Base-by-base conservation (phyloP, 345 rosid species). In the Eucalyptus tenuipes region DNA sequence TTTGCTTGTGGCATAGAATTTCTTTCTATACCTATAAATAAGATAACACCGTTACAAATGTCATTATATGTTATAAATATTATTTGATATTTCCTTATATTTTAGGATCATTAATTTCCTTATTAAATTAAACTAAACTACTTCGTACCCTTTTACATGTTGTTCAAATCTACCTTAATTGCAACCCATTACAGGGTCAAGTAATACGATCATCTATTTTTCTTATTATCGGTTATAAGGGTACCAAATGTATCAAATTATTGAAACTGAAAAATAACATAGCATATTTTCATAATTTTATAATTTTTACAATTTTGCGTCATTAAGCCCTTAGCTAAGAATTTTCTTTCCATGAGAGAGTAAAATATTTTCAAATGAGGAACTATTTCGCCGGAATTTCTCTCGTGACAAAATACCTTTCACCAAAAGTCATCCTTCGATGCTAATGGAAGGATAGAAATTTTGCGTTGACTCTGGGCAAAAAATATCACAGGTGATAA, bases 401-500 rank as follows among this genome's bases (percentile, higher is more conserved):
- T 24, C 3, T 24, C 5, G 1, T 22, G 29, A 24, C 3, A 3
- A 55, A 55, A 55, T 55, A 11, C 13, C 29, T 10, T 24, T 55
- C 29, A 24, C 61, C 29, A 24, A 53, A 53, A 53, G 27, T 53
- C 25, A 22, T 53, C 0, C 59, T 53, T 53, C 5, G 1, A 22
- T 22, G 24, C 25, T 22, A 22, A 55, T 55, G 24, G 61, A 55
- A 10, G 29, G 61, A 55, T 24, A 55, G 13, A 55, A 24, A 55
- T 24, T 24, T 55, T 24, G 3, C 0, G 1, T 24, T 24, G 13
- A 55, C 61, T 55, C 29, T 1, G 0, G 5, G 24, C 29, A 24
- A 24, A 22, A 55, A 55, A 10, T 22, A 10, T 55, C 61, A 24
- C 0, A 1, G 13, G 61, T 55, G 13, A 55, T 24, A 9, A 55